These are phyloP conservation scores for Nissolia schottii DNA, from an alignment of 306 rosid species.

Conservation along the genomic window DNA sequence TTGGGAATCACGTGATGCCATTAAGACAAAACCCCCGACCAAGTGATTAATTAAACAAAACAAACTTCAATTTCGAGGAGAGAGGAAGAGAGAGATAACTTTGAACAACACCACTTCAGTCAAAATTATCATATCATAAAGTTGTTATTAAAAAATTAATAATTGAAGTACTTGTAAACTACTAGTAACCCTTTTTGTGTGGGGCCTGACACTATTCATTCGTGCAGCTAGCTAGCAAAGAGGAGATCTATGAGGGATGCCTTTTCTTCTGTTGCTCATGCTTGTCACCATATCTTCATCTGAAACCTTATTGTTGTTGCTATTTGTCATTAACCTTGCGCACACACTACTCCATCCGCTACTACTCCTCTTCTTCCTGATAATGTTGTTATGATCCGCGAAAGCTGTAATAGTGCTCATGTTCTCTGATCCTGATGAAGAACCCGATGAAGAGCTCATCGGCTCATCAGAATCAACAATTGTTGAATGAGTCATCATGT, in stretches of 20 bases:
- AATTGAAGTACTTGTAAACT: constrained; percentile 6
- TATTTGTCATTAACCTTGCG: constrained; percentile 50
- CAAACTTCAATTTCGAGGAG: constrained; percentile 45
- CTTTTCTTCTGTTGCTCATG: constrained; percentile 95
- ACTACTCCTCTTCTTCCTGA: constrained; percentile 82
- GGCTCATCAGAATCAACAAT: constrained; percentile 69
- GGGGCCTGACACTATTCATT: constrained; percentile 6
- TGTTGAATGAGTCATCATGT: constrained; percentile 66
- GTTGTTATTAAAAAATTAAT: neutral
- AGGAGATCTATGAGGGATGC: constrained; percentile 95
- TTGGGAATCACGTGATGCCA: constrained; percentile 97
- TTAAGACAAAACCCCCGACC: constrained; percentile 98
- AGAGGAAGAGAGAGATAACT: constrained; percentile 18
- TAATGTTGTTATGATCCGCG: constrained; percentile 36
- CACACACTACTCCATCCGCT: constrained; percentile 64
- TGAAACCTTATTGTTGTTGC: constrained; percentile 57
- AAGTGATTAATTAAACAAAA: constrained; percentile 75
- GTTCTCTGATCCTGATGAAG: constrained; percentile 77
- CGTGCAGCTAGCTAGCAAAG: constrained; percentile 39
- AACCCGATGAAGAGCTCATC: constrained; percentile 62
- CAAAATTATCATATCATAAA: constrained; percentile 45
- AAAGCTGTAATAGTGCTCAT: constrained; percentile 51
- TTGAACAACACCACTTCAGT: constrained; percentile 53
- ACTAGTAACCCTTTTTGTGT: neutral
- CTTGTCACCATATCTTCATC: constrained; percentile 74